Base-by-base conservation (phyloP, 495 filamentous ascomycete species). In the Penicillium angulare region DNA sequence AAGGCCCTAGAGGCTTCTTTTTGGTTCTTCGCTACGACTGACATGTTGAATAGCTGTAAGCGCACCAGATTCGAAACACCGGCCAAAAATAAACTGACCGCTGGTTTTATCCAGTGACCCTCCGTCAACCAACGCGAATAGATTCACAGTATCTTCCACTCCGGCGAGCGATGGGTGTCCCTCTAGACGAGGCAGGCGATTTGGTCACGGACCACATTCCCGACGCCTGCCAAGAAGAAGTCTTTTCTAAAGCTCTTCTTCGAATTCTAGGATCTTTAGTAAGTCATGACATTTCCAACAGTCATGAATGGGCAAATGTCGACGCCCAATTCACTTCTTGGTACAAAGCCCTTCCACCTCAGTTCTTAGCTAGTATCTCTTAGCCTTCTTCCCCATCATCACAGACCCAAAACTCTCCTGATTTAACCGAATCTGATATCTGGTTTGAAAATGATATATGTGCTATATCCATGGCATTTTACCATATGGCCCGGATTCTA, bases 371-470 rank as follows among this genome's bases (percentile, higher is more conserved):
- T 16, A 33, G 52, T 0, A 50, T 56, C 27, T 18, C 52, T 5
- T 49, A 51, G 36, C 16, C 35, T 29, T 17, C 17, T 12, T 9
- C 24, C 1, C 8, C 48, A 27, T n/a, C 35, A 15, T 1, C 16
- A 36, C 3, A 42, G n/a, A n/a, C n/a, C n/a, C 1, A 23, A 3
- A 2, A 9, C 54, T 5, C 42, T 52, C 16, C 47, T 44, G 47
- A 38, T 45, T 12, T 60, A 64, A 3, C 61, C 72, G 22, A 8
- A 9, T 63, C 68, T 3, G 77, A 80, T 56, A 67, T 68, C 10
- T 80, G 77, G 77, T 77, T 74, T 43, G 65, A 70, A 32, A 71
- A 68, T 8, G 71, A 76, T 1, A 72, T 77, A 56, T 76, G 70
- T 54, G 75, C 73, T 1, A 73, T 73, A 6, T 71, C 77, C 2